Evolutionary conservation across 495 filamentous ascomycete genomes (phyloP), one percentile per base, ranked within the genome.

Genomic region (Hypoxylon perforatum): DNA sequence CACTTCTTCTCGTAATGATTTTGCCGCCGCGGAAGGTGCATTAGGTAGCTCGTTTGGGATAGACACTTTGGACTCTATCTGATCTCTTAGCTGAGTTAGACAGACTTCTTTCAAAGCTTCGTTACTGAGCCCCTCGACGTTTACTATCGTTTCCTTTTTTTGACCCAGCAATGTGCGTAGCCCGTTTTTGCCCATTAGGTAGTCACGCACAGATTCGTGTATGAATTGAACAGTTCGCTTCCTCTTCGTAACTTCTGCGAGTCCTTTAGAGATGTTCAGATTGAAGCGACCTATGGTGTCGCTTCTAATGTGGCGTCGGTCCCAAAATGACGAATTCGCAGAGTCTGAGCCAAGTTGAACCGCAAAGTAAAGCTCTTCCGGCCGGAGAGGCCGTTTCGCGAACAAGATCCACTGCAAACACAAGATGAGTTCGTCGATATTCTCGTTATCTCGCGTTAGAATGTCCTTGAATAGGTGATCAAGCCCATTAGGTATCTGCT

Each of bases 151-250:
- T 10, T 5, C 8, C 11, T 33, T 33, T 5, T 10, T 33, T 0
- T 75, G 72, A 12, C 73, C 70, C 77, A 72, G 81, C 4, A 84
- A 4, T 17, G 72, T 57, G 12, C 63, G 33, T 0, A 84, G 44
- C 0, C 82, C 81, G 15, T 72, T 66, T 19, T 79, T 74, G 58
- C 78, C 76, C 5, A 81, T 11, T 6, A 84, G 70, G 22, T 77
- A 82, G 49, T 81, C 79, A 10, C 73, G 69, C 3, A 83, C 81
- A 0, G 80, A 82, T 66, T 83, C 80, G 57, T 84, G 80, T 42
- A 84, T 83, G 60, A 84, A 84, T 61, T 84, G 80, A 33, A 82
- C 75, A 1, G 47, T 72, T 33, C 61, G 54, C 38, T 1, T 41
- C 1, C 17, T 28, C 0, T 59, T 49, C 0, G 75, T 50, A 15